phyloP scores from a whole-genome alignment of 345 rosid genomes.

The Kernera saxatilis region DNA sequence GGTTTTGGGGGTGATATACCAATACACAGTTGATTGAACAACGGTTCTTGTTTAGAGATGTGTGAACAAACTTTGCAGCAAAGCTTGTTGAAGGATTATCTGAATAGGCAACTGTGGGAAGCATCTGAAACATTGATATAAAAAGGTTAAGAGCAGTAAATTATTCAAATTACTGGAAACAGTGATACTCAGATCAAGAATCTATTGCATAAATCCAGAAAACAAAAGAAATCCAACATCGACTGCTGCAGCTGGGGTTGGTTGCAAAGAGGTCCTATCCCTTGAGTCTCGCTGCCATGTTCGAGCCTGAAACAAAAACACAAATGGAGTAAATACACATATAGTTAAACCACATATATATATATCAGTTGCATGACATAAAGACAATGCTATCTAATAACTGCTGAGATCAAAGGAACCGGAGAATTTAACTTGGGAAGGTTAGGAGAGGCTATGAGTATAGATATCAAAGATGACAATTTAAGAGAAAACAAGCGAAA shows the following conservation, averaged over 20 bases:
- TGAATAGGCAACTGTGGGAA: conserved; percentile 80
- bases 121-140: conserved; percentile 52
- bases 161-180: background rate
- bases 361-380: background rate
- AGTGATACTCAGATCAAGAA: conserved; percentile 1
- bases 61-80: conserved; percentile 92
- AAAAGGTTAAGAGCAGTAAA: background rate
- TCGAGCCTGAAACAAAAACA: conserved; percentile 49
- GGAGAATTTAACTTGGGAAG: background rate
- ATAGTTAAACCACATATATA: background rate
- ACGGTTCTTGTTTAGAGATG: conserved; percentile 90
- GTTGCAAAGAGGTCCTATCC: conserved; percentile 72
- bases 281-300: conserved; percentile 82
- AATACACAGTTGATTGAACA: conserved; percentile 87
- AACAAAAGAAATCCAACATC: conserved; percentile 49
- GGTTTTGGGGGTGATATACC: conserved; percentile 43
- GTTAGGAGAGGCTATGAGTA: background rate
- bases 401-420: background rate
- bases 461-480: background rate
- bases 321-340: background rate
- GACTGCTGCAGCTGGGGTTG: conserved; percentile 90
- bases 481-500: background rate
- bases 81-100: conserved; percentile 97
- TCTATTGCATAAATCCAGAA: conserved; percentile 1
- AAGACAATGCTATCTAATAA: background rate